Base-by-base conservation (phyloP, 2,329 filamentous ascomycete species). In the Blastomyces silverae region DNA sequence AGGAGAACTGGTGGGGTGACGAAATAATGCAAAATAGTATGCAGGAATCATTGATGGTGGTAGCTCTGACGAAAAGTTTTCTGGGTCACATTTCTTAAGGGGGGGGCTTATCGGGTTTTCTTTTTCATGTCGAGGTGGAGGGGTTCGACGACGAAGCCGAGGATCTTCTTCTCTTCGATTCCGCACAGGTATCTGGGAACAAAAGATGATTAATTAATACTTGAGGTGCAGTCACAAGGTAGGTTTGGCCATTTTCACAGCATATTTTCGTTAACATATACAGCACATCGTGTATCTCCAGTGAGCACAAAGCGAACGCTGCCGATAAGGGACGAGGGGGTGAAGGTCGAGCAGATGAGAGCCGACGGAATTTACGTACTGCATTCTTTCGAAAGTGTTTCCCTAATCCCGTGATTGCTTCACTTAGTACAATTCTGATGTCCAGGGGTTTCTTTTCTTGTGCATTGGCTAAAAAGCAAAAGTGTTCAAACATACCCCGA, bases 311-410 rank as follows among this genome's bases (percentile, higher is more conserved):
- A 25, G 11, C 1, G 6, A 44, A 44, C 22, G 5, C 7, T 13
- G 31, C 6, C 11, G 37, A 5, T n/a, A 22, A 8, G 22, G 34
- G 10, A 42, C 3, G 56, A n/a, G 37, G 37, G 37, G 34, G 37
- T 3, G 37, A 7, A 42, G 13, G n/a, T 59, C n/a, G 11, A 28
- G 15, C n/a, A 37, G 4, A 25, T 6, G 37, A 20, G 10, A 15
- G 56, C 44, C n/a, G 56, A 44, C n/a, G 55, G 37, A 44, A 44
- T 28, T 44, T 44, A 59, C 56, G n/a, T 28, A 59, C 56, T 42
- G 56, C 56, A 59, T 25, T 42, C 37, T 59, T 8, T 59, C n/a
- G 17, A 1, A 17, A 10, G 7, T 5, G 7, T 42, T 20, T 59
- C 37, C 56, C 56, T 59, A 59, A 59, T 25, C 22, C 37, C 56